These are phyloP conservation scores for Cicer arietinum DNA, from an alignment of 306 rosid genomes.

Conservation along the genomic window DNA sequence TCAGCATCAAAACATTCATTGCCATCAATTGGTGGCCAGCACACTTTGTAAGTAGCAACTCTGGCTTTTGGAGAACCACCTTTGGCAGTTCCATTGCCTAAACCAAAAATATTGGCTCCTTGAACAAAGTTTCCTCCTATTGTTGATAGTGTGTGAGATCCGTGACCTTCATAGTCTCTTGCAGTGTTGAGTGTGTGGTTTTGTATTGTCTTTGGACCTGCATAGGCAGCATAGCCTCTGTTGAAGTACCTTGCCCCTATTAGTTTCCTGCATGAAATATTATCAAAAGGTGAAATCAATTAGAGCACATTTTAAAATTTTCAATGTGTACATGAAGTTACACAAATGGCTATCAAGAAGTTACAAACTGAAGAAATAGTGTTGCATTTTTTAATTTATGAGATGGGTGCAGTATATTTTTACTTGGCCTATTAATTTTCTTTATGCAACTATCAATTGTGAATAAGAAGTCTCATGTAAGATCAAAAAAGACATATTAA, in stretches of 20 bases:
- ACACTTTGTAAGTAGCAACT: slow-evolving; percentile 73
- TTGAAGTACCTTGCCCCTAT: slow-evolving; percentile 84
- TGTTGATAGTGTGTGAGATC: slow-evolving; percentile 82
- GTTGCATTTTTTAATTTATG: not conserved
- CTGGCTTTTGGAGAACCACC: slow-evolving; percentile 84
- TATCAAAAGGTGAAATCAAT: not conserved
- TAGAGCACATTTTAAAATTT: not conserved
- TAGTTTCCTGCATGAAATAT: slow-evolving; percentile 58
- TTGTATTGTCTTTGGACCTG: not conserved
- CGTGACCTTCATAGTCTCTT: slow-evolving; percentile 69
- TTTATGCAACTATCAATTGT: no score
- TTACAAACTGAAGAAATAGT: not conserved
- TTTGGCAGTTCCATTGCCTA: slow-evolving; percentile 71
- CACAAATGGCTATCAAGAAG: not conserved
- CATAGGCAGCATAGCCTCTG: slow-evolving; percentile 51
- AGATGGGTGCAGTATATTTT: no score
- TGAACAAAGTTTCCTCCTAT: slow-evolving; percentile 67
- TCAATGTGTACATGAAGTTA: not conserved
- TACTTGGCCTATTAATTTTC: not conserved
- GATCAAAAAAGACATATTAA: no score
- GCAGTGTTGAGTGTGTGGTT: slow-evolving; percentile 36
- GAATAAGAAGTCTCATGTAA: no score
- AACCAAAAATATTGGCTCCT: slow-evolving; percentile 57
- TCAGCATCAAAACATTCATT: slow-evolving; percentile 64
- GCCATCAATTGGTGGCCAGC: slow-evolving; percentile 56